Percentiles rank a stretch among this genome's conserved stretches.
These are phyloP conservation scores for Thalia dealbata DNA, from an alignment of 176 grass and related monocot genomes.

Conservation along the genomic window DNA sequence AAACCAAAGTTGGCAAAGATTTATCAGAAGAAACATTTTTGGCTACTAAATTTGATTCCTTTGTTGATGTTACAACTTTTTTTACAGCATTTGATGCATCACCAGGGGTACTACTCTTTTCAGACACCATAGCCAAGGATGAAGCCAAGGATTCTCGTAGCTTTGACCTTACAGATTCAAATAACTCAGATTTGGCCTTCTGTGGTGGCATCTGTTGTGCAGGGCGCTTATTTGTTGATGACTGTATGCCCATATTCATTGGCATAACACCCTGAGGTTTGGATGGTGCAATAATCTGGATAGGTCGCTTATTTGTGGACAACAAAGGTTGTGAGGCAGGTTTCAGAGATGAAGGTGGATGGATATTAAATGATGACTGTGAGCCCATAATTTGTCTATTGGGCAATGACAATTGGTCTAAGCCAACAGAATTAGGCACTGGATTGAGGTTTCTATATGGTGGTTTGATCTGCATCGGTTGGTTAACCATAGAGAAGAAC, in stretches of 20 bases:
- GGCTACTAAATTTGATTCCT: conserved; percentile 10
- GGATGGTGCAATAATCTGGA: conserved; percentile 1
- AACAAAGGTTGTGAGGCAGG: conserved; percentile 27
- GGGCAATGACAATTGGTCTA: conserved; percentile 9
- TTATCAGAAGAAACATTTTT: conserved; percentile 1
- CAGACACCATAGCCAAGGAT: conserved; percentile 37
- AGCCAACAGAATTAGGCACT: conserved; percentile 11
- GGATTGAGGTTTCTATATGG: conserved; percentile 19
- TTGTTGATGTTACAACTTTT: conserved; percentile 12
- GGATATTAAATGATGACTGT: conserved; percentile 16
- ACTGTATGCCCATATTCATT: not conserved
- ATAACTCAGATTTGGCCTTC: conserved; percentile 23
- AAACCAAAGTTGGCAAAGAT: conserved; percentile 7
- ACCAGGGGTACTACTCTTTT: conserved; percentile 20
- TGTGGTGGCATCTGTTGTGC: conserved; percentile 17
- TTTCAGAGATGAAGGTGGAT: conserved; percentile 30
- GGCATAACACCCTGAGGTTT: conserved; percentile 33
- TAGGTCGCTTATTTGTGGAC: conserved; percentile 17
- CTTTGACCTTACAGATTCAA: conserved; percentile 40
- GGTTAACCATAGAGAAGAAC: conserved; percentile 31
- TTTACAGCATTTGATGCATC: conserved; percentile 1
- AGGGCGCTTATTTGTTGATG: conserved; percentile 29
- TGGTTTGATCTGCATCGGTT: conserved; percentile 25
- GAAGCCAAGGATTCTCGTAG: conserved; percentile 45
- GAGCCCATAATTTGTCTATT: conserved; percentile 17